Conservation (phyloP, 2,329 filamentous ascomycete species). For the Fusarium sp. region DNA sequence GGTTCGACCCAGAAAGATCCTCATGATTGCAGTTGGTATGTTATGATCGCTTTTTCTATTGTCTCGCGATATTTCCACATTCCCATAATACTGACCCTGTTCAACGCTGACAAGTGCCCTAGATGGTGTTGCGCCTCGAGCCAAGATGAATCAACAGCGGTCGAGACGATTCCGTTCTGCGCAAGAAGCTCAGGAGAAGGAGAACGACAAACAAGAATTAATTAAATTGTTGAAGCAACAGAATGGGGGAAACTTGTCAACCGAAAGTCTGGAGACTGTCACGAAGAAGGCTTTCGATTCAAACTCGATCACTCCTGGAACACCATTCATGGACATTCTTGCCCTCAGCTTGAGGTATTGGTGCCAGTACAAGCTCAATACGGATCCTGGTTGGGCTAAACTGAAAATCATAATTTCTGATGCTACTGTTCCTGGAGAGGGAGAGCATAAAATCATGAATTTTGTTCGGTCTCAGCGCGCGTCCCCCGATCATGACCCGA, state of each 20-base stretch:
- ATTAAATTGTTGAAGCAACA: constrained; percentile 86
- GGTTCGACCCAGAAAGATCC: constrained; percentile 93
- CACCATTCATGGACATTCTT: constrained; percentile 98
- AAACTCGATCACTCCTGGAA: constrained; percentile 91
- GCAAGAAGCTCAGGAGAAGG: constrained; percentile 94
- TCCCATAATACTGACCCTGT: background rate
- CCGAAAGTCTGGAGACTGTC: constrained; percentile 71
- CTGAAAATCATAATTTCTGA: constrained; percentile 99
- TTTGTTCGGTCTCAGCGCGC: constrained; percentile 94
- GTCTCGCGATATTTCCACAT: background rate
- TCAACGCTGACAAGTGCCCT: constrained; percentile 46
- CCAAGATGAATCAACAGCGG: constrained; percentile 99
- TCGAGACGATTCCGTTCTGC: constrained; percentile 95
- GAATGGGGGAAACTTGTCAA: constrained; percentile 73
- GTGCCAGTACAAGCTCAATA: constrained; percentile 98
- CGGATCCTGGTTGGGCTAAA: constrained; percentile 94
- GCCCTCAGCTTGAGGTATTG: constrained; percentile 92
- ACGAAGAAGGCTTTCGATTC: constrained; percentile 94
- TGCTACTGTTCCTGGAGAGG: constrained; percentile 96
- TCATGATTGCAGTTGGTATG: constrained; percentile 96
- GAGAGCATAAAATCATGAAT: constrained; percentile 99
- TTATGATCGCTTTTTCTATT: constrained; percentile 21
- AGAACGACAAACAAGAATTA: constrained; percentile 89
- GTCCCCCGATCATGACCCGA: constrained; percentile 92
- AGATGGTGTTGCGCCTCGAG: constrained; percentile 97